phyloP scores from a whole-genome alignment of 2,329 filamentous ascomycete species.

The Aspergillus nomiae region DNA sequence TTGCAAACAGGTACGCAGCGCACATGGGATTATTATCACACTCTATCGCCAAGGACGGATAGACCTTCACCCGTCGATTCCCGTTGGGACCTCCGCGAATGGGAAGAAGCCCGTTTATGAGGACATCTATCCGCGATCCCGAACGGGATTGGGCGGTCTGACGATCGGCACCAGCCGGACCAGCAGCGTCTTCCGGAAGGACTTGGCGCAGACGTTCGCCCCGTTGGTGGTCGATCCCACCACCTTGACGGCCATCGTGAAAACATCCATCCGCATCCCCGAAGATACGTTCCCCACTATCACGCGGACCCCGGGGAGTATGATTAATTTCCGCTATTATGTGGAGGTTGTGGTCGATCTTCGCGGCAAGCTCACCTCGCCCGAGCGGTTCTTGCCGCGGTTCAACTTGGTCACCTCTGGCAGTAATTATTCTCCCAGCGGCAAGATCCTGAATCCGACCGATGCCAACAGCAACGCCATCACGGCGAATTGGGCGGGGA shows the following conservation, averaged over 20 bases:
- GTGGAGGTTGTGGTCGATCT: conserved; percentile 91
- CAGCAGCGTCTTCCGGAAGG: conserved; percentile 92
- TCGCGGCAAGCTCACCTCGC: conserved; percentile 79
- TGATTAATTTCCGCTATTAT: conserved; percentile 95
- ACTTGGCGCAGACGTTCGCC: conserved; percentile 83
- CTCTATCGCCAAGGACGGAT: conserved; percentile 89
- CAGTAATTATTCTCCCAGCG: conserved; percentile 46
- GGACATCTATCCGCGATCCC: conserved; percentile 83
- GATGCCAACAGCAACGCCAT: conserved; percentile 38
- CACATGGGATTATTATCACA: conserved; percentile 90
- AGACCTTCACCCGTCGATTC: conserved; percentile 70
- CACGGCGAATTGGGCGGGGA: conserved; percentile 52
- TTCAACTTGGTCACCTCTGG: conserved; percentile 53
- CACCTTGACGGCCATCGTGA: conserved; percentile 77
- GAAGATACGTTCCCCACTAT: conserved; percentile 94
- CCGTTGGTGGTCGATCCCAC: conserved; percentile 84
- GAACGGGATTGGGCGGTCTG: conserved; percentile 81
- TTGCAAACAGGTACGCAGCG: conserved; percentile 83
- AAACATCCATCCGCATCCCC: conserved; percentile 80
- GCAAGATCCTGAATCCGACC: conserved; percentile 35
- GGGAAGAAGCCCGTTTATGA: conserved; percentile 72
- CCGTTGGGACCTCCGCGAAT: conserved; percentile 63
- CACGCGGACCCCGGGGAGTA: conserved; percentile 80
- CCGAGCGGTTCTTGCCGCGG: conserved; percentile 65
- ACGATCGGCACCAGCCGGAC: conserved; percentile 84